phyloP scores from a whole-genome alignment of 768 basidiomycete species.

The Auricularia sp. region DNA sequence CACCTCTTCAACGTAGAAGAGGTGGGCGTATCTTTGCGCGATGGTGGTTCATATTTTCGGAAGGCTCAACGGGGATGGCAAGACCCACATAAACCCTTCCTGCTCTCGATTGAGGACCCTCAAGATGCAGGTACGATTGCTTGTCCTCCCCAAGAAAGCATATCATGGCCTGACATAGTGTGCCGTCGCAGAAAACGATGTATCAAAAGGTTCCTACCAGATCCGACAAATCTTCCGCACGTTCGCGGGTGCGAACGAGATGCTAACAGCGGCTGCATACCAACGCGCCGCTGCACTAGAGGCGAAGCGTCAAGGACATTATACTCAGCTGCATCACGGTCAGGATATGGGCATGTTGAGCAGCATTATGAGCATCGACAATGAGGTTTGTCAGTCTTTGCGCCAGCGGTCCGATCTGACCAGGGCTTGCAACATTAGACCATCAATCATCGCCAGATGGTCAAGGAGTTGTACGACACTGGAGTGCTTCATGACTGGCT shows the following conservation, averaged over 20 bases:
- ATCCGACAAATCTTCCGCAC: slow-evolving; percentile 74
- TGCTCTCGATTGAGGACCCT: slow-evolving; percentile 89
- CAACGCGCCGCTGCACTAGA: slow-evolving; percentile 51
- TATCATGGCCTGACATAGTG: neutral
- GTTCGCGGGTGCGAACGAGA: slow-evolving; percentile 60
- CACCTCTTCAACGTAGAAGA: slow-evolving; percentile 84
- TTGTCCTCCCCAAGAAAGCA: slow-evolving; percentile 36
- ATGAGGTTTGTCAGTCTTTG: slow-evolving; percentile 11
- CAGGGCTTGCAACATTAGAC: slow-evolving; percentile 34
- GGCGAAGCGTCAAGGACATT: slow-evolving; percentile 42
- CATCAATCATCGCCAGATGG: slow-evolving; percentile 58
- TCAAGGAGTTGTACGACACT: slow-evolving; percentile 58
- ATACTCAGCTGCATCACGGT: slow-evolving; percentile 33
- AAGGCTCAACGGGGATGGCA: slow-evolving; percentile 79
- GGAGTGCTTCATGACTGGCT: slow-evolving; percentile 49
- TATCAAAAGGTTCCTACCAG: slow-evolving; percentile 78
- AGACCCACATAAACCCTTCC: slow-evolving; percentile 40
- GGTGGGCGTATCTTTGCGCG: slow-evolving; percentile 77
- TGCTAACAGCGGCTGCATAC: slow-evolving; percentile 63
- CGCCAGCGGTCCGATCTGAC: neutral
- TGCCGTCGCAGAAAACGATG: slow-evolving; percentile 66
- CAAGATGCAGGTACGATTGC: slow-evolving; percentile 42
- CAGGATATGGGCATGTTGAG: slow-evolving; percentile 69
- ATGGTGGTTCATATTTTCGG: slow-evolving; percentile 82
- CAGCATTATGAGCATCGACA: slow-evolving; percentile 62